Base-by-base conservation (phyloP, 345 rosid species). In the Hibiscus trionum region DNA sequence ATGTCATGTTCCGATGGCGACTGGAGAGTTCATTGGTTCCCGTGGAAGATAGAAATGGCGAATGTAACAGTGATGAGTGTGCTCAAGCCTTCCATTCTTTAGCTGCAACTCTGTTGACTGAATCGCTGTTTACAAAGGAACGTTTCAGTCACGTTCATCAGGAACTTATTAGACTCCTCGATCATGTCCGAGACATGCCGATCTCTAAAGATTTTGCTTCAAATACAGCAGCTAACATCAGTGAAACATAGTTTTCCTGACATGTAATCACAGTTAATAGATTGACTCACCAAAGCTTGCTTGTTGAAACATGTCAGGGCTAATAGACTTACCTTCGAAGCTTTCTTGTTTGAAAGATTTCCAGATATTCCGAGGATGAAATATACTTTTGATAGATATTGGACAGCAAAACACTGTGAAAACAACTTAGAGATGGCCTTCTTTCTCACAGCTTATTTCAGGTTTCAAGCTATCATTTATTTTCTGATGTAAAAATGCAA, bases 1-100 rank as follows among this genome's bases (percentile, higher is more conserved):
- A 88, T 80, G 80, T 90, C 62, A 88, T 82, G 4, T 74, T 77
- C 66, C 88, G 97, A 16, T 94, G 98, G 98, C 85, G 91, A 70
- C 79, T 66, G 53, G 91, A 85, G 65, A 82, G 83, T 64, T 79
- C 89, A 4, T 74, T 79, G 70, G 77, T 83, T 57, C 74, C 77
- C 15, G 21, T 56, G 66, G 88, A 83, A 50, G 85, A 84, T 82
- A 86, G 71, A 63, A 77, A 76, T 77, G 82, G 82, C 27, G 82
- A 71, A 65, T 75, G 80, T 46, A 82, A 73, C 78, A 83, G 79
- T 57, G 84, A 88, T 73, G 87, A 83, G 59, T 87, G 86, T 76
- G 77, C 88, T 75, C 84, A 84, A 76, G 86, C 77, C 61, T 91
- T 90, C 76, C 88, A 87, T 78, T 86, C 89, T 24, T 86, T 91